Conservation (phyloP, 1,284 basidiomycete genomes). For the Ganoderma sinense region DNA sequence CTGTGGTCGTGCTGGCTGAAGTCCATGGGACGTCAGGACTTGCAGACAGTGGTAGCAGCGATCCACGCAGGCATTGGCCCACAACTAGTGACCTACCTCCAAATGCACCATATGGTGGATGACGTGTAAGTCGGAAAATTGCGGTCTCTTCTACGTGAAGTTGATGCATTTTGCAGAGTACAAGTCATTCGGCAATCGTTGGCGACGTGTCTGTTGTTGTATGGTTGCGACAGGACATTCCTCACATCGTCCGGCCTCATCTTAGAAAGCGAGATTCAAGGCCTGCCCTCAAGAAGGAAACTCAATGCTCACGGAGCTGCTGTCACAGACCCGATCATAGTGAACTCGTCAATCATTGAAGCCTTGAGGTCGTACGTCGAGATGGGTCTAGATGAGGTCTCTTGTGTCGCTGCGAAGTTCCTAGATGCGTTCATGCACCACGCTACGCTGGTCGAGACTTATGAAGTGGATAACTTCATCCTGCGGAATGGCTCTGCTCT, state of each 20-base stretch:
- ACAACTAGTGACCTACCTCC: conserved; percentile 47
- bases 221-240: conserved; percentile 64
- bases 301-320: conserved; percentile 49
- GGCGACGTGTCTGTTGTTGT: conserved; percentile 64
- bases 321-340: conserved; percentile 61
- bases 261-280: conserved; percentile 51
- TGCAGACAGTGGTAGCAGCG: conserved; percentile 57
- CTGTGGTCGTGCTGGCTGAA: conserved; percentile 61
- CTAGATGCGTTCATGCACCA: conserved; percentile 65
- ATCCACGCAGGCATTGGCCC: conserved; percentile 54
- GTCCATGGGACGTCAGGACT: conserved; percentile 61
- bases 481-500: conserved; percentile 64
- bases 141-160: conserved; percentile 35
- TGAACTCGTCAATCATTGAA: conserved; percentile 61
- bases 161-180: conserved; percentile 30
- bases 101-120: conserved; percentile 22
- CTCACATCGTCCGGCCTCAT: conserved; percentile 54
- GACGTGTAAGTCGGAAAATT: conserved; percentile 31
- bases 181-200: conserved; percentile 64
- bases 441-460: conserved; percentile 62
- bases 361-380: conserved; percentile 61
- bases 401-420: conserved; percentile 66
- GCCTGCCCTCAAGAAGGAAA: conserved; percentile 63
- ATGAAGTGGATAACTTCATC: conserved; percentile 77
- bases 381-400: conserved; percentile 56